Percentiles rank a stretch among this genome's conserved stretches.
These are phyloP conservation scores for Wickerhamiella kurtzmanii DNA, from an alignment of 805 yeast genomes.

Conservation along the genomic window DNA sequence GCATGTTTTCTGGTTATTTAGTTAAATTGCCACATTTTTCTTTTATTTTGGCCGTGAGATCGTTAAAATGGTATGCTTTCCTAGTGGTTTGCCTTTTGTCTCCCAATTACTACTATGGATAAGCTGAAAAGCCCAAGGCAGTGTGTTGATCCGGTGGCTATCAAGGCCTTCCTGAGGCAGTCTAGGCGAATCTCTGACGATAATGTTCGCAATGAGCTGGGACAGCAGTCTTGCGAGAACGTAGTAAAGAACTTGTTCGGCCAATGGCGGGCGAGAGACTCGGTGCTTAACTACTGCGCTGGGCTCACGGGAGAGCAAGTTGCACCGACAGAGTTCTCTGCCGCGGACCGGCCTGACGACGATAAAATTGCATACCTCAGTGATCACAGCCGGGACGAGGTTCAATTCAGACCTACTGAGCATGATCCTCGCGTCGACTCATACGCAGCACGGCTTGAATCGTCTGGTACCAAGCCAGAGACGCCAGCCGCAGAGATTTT, in stretches of 20 bases:
- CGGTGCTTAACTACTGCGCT: slow-evolving; percentile 12
- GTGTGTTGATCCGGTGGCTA: slow-evolving; percentile 19
- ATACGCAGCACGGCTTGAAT: slow-evolving; percentile 18
- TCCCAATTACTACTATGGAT: neutral
- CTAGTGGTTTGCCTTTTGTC: too few relatives aligned
- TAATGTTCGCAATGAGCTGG: slow-evolving; percentile 19
- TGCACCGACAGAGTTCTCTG: slow-evolving; percentile 4
- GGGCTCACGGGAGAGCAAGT: slow-evolving; percentile 6
- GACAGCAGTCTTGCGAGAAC: slow-evolving; percentile 17
- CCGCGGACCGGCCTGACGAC: slow-evolving; percentile 2
- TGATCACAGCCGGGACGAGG: slow-evolving; percentile 15
- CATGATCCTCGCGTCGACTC: slow-evolving; percentile 20
- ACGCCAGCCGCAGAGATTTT: neutral
- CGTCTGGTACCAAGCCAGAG: neutral
- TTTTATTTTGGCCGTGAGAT: too few relatives aligned
- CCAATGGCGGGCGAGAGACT: slow-evolving; percentile 17
- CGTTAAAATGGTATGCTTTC: too few relatives aligned
- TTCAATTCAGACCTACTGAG: slow-evolving; percentile 14
- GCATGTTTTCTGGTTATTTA: too few relatives aligned
- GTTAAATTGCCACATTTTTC: too few relatives aligned
- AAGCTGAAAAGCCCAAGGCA: slow-evolving; percentile 10
- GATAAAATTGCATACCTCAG: slow-evolving; percentile 11
- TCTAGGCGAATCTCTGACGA: slow-evolving; percentile 24
- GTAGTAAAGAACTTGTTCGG: slow-evolving; percentile 9
- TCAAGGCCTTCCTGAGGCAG: slow-evolving; percentile 19